phyloP scores from a whole-genome alignment of 2,329 filamentous ascomycete genomes.

The Apiospora aurea region DNA sequence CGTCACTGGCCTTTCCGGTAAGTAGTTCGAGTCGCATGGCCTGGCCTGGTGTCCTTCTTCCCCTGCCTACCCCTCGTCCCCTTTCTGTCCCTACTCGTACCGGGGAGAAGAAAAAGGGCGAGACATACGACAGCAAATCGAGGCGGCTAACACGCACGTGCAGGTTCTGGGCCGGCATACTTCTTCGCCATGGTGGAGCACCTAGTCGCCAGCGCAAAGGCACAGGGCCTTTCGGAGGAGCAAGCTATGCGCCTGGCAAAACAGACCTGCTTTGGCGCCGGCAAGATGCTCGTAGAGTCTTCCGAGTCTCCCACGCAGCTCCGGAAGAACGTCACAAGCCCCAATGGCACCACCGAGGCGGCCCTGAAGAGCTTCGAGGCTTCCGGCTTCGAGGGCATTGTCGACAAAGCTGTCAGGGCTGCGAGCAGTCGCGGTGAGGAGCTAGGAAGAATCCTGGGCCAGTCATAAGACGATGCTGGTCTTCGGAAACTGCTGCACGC shows the following conservation, averaged over 20 bases:
- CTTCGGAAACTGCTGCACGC: background rate
- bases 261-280: conserved; percentile 59
- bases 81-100: background rate
- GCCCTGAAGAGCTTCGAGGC: conserved; percentile 57
- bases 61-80: background rate
- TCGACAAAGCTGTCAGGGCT: conserved; percentile 55
- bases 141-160: conserved; percentile 31
- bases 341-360: conserved; percentile 58
- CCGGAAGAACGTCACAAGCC: conserved; percentile 59
- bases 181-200: conserved; percentile 62
- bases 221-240: conserved; percentile 53
- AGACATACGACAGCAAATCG: background rate
- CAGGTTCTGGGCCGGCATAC: conserved; percentile 58
- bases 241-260: conserved; percentile 58
- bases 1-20: conserved; percentile 58
- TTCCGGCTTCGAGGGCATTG: conserved; percentile 50
- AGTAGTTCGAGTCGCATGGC: conserved; percentile 28
- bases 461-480: background rate
- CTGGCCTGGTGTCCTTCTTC: background rate
- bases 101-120: background rate
- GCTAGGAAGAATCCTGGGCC: conserved; percentile 47
- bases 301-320: conserved; percentile 54
- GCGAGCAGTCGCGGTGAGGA: conserved; percentile 52
- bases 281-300: conserved; percentile 57
- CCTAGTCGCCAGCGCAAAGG: conserved; percentile 51